Base-by-base conservation (phyloP, 306 rosid species). In the Echinosophora koreensis region DNA sequence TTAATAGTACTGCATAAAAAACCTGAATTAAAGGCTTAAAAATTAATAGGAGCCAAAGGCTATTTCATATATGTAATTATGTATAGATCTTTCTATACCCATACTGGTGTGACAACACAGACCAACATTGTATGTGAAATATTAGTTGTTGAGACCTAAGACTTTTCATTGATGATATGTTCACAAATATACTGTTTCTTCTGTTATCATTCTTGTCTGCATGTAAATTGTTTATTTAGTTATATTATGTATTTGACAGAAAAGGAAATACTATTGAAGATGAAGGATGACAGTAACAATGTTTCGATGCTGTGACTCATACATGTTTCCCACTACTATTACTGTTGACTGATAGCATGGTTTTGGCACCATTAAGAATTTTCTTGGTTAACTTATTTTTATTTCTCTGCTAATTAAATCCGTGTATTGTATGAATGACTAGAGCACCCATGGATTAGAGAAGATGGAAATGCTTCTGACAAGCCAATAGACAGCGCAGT, bases 381-480 rank as follows among this genome's bases (percentile, higher is more conserved):
- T 30, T 66, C 47, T 3, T 17, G 14, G 69, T 46, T 55, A 27
- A 37, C 30, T 34, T 39, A 34, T 65, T 54, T 27, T 28, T 17
- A 52, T 44, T 76, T 77, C 50, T 73, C 46, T 46, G 47, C 72
- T 73, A 73, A 85, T 77, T 70, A 80, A 77, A 52, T 57, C 65
- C 30, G 39, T 80, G 60, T 49, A 69, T 67, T 82, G 37, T 74
- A 46, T 86, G 79, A 62, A 69, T 73, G 17, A 76, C 77, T 74
- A 94, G 98, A 94, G 35, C 98, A 94, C 76, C 98, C 97, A 0
- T 94, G 98, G 98, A 69, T 94, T 44, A 90, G 86, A 86, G 98
- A 94, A 86, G 95, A 84, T 41, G 97, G 97, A 71, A 90, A 85
- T 79, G 98, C 98, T 50, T 84, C 97, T 27, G 96, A 94, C 89